A percentile compares a stretch with the other conserved stretches of the same genome.
Conservation (phyloP, 768 basidiomycete genomes). For the Amanita rubescens region DNA sequence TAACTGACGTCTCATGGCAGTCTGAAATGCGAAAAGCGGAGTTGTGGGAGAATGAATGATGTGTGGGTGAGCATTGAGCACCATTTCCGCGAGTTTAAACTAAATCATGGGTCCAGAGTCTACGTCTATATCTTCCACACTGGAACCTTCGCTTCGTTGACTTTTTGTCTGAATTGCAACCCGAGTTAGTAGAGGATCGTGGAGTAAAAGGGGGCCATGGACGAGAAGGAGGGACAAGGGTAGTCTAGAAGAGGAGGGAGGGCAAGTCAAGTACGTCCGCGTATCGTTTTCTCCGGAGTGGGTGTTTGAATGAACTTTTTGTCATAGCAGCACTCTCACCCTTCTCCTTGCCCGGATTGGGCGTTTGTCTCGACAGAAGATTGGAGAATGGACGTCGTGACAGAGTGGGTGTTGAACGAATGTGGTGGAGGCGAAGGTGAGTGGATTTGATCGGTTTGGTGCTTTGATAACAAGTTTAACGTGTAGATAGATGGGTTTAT, state of each 20-base stretch:
- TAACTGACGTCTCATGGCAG: conserved; percentile 58
- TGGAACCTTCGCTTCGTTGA: background rate
- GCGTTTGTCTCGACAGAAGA: conserved; percentile 68
- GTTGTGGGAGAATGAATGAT: conserved; percentile 78
- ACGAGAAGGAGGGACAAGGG: conserved; percentile 58
- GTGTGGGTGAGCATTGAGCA: background rate
- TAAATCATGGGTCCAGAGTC: background rate
- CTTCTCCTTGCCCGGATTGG: conserved; percentile 76
- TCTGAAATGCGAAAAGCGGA: conserved; percentile 62
- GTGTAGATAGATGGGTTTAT: conserved; percentile 72
- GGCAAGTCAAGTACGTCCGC: conserved; percentile 59
- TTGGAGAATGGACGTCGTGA: conserved; percentile 63
- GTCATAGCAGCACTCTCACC: conserved; percentile 66
- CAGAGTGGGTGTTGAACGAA: conserved; percentile 39
- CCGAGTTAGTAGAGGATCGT: conserved; percentile 21
- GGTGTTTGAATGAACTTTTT: conserved; percentile 2
- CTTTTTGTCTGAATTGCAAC: conserved; percentile 3
- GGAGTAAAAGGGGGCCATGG: conserved; percentile 50
- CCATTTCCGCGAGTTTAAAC: too few relatives aligned
- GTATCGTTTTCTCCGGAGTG: background rate
- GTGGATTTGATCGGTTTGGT: too few relatives aligned
- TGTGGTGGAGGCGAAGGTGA: conserved; percentile 22
- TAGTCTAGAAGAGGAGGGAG: conserved; percentile 31
- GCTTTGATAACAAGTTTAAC: background rate
- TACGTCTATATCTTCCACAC: background rate